phyloP scores from a whole-genome alignment of 2,329 filamentous ascomycete genomes.

The Septoria petroselini region DNA sequence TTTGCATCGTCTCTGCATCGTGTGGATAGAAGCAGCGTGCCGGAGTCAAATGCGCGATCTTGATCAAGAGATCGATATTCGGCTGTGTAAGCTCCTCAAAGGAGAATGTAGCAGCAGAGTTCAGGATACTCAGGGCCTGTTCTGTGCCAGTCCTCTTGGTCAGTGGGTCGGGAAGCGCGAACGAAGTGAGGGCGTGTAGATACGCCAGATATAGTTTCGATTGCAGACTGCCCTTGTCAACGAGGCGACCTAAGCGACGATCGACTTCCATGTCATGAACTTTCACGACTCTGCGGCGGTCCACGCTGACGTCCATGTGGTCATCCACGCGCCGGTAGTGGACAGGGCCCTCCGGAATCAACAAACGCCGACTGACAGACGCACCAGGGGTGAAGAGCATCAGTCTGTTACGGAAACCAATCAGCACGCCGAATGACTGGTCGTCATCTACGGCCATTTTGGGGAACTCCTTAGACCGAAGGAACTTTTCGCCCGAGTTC shows the following conservation, averaged over 20 bases:
- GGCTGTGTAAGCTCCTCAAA: constrained; percentile 26
- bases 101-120: constrained; percentile 24
- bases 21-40: constrained; percentile 46
- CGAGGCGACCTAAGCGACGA: constrained; percentile 55
- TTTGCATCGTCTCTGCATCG: constrained; percentile 43
- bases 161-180: constrained; percentile 55
- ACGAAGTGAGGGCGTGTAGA: constrained; percentile 61
- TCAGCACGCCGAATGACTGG: constrained; percentile 59
- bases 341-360: constrained; percentile 44
- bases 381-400: constrained; percentile 41
- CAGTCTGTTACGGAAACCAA: constrained; percentile 59
- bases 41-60: constrained; percentile 39
- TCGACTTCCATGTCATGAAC: constrained; percentile 56
- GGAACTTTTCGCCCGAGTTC: neutral
- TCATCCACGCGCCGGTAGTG: constrained; percentile 45
- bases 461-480: constrained; percentile 11
- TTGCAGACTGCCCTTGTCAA: constrained; percentile 52
- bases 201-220: constrained; percentile 42
- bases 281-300: constrained; percentile 45
- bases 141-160: constrained; percentile 60
- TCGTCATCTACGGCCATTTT: constrained; percentile 42
- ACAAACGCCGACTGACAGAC: constrained; percentile 48
- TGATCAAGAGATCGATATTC: constrained; percentile 26
- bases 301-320: constrained; percentile 37
- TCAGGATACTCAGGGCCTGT: constrained; percentile 42